These are phyloP conservation scores for Trametes polyzona DNA, from an alignment of 1,284 basidiomycete genomes.

Conservation along the genomic window DNA sequence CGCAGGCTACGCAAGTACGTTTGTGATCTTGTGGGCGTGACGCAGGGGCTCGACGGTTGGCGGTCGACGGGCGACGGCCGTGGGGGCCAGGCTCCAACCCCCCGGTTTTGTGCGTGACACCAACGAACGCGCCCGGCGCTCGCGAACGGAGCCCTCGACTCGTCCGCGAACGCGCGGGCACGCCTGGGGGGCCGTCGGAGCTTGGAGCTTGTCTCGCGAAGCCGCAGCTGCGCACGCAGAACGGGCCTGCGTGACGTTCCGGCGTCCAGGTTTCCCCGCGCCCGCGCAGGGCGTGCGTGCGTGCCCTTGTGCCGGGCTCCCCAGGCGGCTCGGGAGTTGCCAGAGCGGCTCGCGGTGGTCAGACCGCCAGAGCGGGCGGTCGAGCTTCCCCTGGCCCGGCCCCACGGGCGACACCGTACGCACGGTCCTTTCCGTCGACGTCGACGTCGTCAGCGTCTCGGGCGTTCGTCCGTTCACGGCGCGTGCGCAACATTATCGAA, in stretches of 20 bases:
- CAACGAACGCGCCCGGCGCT: not conserved
- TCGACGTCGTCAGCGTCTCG: not conserved
- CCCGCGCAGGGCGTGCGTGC: not conserved
- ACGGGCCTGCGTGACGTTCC: not conserved
- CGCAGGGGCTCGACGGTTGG: not conserved
- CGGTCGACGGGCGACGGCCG: constrained; percentile 14
- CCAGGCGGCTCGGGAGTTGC: not conserved
- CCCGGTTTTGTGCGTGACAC: no score
- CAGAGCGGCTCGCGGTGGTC: not conserved
- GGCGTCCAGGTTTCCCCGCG: not conserved
- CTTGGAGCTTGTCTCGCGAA: constrained; percentile 16
- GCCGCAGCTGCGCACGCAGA: constrained; percentile 6
- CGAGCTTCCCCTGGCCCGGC: not conserved
- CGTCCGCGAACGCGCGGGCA: constrained; percentile 15
- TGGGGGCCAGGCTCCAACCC: constrained; percentile 2
- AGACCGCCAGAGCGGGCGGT: no score
- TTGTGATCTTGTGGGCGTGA: no score
- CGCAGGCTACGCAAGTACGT: no score
- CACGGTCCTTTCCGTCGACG: not conserved
- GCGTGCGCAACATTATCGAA: not conserved
- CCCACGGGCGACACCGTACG: constrained; percentile 1
- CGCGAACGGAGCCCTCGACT: constrained; percentile 22
- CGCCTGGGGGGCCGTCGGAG: constrained; percentile 12
- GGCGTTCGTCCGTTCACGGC: no score
- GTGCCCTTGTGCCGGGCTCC: not conserved